Percentiles rank a stretch among this genome's conserved stretches.
These are phyloP conservation scores for Scytalidium sp. DNA, from an alignment of 2,329 filamentous ascomycete species.

Conservation along the genomic window DNA sequence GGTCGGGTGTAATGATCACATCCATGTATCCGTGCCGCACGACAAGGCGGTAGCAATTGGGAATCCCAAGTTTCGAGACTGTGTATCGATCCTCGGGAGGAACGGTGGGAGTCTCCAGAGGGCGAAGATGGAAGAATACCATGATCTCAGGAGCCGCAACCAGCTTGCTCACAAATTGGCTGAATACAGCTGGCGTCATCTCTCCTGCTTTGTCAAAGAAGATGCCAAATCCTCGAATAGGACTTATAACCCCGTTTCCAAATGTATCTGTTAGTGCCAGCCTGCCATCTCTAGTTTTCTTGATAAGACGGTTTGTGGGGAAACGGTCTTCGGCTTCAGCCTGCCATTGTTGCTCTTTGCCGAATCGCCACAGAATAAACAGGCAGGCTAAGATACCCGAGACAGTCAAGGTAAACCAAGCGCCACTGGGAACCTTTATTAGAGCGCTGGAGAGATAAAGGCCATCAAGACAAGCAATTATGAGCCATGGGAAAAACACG, in stretches of 20 bases:
- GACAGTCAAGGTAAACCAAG: constrained; percentile 73
- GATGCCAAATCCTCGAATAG: constrained; percentile 60
- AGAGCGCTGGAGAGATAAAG: constrained; percentile 67
- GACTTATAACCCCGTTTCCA: constrained; percentile 36
- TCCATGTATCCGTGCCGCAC: constrained; percentile 72
- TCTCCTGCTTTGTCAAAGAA: constrained; percentile 77
- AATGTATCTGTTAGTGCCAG: constrained; percentile 37
- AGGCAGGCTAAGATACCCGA: constrained; percentile 57
- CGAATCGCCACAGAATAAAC: constrained; percentile 74
- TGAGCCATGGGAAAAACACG: constrained; percentile 60
- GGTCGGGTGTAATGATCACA: constrained; percentile 62
- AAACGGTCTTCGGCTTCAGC: constrained; percentile 64
- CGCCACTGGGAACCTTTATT: constrained; percentile 70
- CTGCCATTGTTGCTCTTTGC: constrained; percentile 73
- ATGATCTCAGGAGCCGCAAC: constrained; percentile 62
- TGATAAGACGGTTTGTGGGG: constrained; percentile 42
- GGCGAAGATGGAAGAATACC: constrained; percentile 71
- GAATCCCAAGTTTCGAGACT: constrained; percentile 38
- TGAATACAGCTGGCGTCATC: constrained; percentile 63
- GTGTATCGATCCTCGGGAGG: constrained; percentile 42
- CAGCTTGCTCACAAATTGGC: constrained; percentile 72
- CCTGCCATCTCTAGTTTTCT: constrained; percentile 29
- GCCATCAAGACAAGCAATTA: constrained; percentile 64
- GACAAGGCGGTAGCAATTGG: constrained; percentile 65
- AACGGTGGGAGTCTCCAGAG: constrained; percentile 56